Evolutionary conservation across 768 basidiomycete genomes (phyloP).

Genomic region (Lactarius evosmus): DNA sequence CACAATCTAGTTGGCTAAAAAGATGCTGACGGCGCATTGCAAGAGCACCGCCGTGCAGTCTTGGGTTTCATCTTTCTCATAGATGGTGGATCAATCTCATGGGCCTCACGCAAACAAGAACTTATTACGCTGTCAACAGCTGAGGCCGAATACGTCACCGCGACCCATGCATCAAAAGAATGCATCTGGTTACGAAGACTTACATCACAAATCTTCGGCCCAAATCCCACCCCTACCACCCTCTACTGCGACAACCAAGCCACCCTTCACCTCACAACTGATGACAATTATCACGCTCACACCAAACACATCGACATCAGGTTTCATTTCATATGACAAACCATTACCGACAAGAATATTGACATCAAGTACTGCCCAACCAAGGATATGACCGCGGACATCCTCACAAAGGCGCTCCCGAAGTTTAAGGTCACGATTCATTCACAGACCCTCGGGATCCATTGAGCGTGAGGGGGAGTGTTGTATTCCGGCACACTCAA

Average conservation of each 20-base stretch:
- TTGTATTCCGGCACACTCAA: too few relatives aligned
- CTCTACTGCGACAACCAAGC: conserved; percentile 17
- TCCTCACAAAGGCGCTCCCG: too few relatives aligned
- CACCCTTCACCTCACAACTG: not conserved
- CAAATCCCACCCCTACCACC: not conserved
- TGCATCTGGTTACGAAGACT: not conserved
- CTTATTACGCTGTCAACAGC: conserved; percentile 1
- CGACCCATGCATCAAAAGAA: not conserved
- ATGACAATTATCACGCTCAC: conserved; percentile 7
- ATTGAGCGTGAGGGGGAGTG: too few relatives aligned
- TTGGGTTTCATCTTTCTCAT: not conserved
- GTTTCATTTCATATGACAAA: conserved; percentile 19
- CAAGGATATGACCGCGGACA: too few relatives aligned
- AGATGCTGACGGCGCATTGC: too few relatives aligned
- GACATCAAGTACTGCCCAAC: too few relatives aligned
- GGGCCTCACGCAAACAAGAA: too few relatives aligned
- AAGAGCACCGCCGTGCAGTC: not conserved
- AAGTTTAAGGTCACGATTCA: too few relatives aligned
- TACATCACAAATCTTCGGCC: not conserved
- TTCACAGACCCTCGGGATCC: too few relatives aligned
- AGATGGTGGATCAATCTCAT: too few relatives aligned
- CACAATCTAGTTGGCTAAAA: too few relatives aligned
- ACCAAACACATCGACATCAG: conserved; percentile 11
- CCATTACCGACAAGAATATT: too few relatives aligned
- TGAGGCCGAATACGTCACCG: conserved; percentile 11